Evolutionary conservation across 441 rosid genomes (phyloP).

Genomic region (Brassica hybrid): DNA sequence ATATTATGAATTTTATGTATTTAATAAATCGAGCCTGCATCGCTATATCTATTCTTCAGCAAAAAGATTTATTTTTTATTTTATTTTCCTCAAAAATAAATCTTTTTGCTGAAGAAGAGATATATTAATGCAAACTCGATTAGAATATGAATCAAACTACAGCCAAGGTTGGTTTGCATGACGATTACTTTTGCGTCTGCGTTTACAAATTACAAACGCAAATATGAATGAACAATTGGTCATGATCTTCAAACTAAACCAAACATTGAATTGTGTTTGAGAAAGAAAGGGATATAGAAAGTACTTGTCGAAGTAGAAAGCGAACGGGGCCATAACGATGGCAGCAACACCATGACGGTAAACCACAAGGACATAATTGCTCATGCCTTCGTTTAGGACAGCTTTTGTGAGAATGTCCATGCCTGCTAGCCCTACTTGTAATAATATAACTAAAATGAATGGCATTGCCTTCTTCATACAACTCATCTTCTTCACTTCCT

Average conservation of each 20-base stretch:
- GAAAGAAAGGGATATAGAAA: conserved; percentile 14
- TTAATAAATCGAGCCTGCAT: background rate
- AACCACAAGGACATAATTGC: conserved; percentile 76
- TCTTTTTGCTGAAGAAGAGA: background rate
- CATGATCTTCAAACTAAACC: conserved; percentile 2
- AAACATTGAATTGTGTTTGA: background rate
- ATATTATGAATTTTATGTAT: background rate
- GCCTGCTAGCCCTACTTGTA: conserved; percentile 80
- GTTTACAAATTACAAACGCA: background rate
- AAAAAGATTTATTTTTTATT: too few relatives aligned
- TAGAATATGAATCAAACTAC: background rate
- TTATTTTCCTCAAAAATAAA: background rate
- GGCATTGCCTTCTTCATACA: conserved; percentile 53
- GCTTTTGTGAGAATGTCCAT: conserved; percentile 80
- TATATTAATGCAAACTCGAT: background rate
- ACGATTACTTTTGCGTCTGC: background rate
- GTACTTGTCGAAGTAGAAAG: conserved; percentile 66
- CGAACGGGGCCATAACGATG: conserved; percentile 70
- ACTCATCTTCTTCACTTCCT: conserved; percentile 3
- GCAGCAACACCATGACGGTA: conserved; percentile 85
- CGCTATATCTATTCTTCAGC: background rate
- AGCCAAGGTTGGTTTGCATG: background rate
- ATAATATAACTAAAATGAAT: conserved; percentile 56
- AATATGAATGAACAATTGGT: background rate
- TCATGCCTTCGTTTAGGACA: conserved; percentile 80